A percentile compares a stretch with the other conserved stretches of the same genome.
Evolutionary conservation across 768 basidiomycete genomes (phyloP).

Genomic region (Psilocybe cubensis): DNA sequence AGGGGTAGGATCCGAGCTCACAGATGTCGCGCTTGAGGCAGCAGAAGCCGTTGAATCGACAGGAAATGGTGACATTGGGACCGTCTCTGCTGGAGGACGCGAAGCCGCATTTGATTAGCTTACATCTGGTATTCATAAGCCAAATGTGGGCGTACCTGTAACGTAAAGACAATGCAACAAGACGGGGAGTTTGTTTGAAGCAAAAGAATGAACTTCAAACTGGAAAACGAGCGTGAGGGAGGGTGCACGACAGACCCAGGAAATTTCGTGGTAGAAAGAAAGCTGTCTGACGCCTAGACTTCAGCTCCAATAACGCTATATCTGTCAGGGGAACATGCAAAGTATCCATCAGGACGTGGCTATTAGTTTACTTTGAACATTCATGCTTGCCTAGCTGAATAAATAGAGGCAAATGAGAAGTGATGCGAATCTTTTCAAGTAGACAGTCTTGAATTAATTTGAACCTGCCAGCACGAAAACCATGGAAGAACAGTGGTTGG

Average conservation of each 20-base stretch:
- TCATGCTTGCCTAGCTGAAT: constrained; percentile 2
- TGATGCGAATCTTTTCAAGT: neutral
- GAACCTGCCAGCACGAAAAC: neutral
- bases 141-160: neutral
- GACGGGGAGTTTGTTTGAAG: constrained; percentile 20
- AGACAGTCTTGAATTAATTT: neutral
- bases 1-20: constrained; percentile 13
- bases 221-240: constrained; percentile 4
- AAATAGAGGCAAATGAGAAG: constrained; percentile 1
- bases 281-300: neutral
- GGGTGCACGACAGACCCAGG: neutral
- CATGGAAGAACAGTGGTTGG: neutral
- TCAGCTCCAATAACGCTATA: too few relatives aligned
- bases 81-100: neutral
- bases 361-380: neutral
- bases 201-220: constrained; percentile 37
- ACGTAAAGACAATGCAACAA: neutral
- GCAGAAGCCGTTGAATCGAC: constrained; percentile 15
- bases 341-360: constrained; percentile 7
- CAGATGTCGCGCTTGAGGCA: constrained; percentile 4
- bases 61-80: constrained; percentile 12
- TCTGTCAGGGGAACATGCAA: constrained; percentile 11
- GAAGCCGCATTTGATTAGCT: neutral
- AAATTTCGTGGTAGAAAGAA: constrained; percentile 5
- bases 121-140: neutral